Percentiles rank a stretch among this genome's conserved stretches.
phyloP scores from a whole-genome alignment of 2,329 filamentous ascomycete genomes.

The Teratosphaeria viscida region DNA sequence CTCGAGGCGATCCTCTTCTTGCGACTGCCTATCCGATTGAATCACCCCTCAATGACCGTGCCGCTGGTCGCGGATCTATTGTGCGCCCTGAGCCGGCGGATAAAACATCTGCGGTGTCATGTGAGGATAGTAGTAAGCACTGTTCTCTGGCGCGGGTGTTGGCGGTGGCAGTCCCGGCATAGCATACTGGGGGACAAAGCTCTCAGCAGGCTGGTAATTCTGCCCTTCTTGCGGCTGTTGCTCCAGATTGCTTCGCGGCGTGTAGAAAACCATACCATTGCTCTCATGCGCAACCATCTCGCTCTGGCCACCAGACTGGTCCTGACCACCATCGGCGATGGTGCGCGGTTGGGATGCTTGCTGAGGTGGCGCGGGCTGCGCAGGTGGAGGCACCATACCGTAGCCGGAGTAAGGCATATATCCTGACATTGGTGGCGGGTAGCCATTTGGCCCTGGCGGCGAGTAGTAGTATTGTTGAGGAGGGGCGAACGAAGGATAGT shows the following conservation, averaged over 20 bases:
- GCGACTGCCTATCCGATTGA: background rate
- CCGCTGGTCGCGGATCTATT: background rate
- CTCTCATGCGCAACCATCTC: conserved; percentile 70
- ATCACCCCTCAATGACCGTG: background rate
- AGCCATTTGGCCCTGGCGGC: conserved; percentile 31
- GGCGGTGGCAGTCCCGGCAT: conserved; percentile 22
- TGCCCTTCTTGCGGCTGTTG: conserved; percentile 15
- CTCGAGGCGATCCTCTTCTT: background rate
- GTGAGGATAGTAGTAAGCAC: conserved; percentile 4
- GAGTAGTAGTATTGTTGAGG: conserved; percentile 56
- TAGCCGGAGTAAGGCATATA: conserved; percentile 22
- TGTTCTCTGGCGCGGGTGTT: conserved; percentile 5
- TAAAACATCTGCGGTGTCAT: conserved; percentile 2
- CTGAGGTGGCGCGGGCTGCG: conserved; percentile 16
- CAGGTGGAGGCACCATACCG: conserved; percentile 22
- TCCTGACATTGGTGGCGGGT: conserved; percentile 19
- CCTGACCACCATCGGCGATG: conserved; percentile 6
- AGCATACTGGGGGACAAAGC: conserved; percentile 24
- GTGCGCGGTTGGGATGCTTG: background rate
- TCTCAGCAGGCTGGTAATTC: conserved; percentile 24
- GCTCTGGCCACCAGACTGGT: conserved; percentile 28
- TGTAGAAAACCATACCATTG: conserved; percentile 95
- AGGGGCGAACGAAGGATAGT: conserved; percentile 45
- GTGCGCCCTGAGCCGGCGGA: background rate
- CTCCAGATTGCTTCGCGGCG: conserved; percentile 20